Percentiles rank a stretch among this genome's conserved stretches.
These are phyloP conservation scores for Talaromyces sp. DNA, from an alignment of 2,329 filamentous ascomycete species.

Conservation along the genomic window DNA sequence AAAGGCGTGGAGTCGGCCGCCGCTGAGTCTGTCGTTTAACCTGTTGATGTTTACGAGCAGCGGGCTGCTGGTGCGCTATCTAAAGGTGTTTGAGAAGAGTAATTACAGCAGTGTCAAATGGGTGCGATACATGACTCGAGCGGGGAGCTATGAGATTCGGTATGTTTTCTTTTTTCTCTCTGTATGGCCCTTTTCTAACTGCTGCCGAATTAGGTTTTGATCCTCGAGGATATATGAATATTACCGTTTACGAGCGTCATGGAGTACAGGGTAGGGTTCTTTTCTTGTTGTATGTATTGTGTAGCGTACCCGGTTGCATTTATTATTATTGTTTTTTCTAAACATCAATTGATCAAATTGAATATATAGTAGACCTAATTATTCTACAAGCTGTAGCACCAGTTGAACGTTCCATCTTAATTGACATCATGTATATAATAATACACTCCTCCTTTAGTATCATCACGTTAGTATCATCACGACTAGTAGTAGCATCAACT, in stretches of 20 bases:
- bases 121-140: constrained; percentile 98
- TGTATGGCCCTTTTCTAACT: neutral
- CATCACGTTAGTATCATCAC: too few relatives aligned
- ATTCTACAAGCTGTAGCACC: too few relatives aligned
- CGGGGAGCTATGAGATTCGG: constrained; percentile 96
- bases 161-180: constrained; percentile 31
- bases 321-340: neutral
- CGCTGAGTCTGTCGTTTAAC: constrained; percentile 85
- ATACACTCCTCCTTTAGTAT: neutral
- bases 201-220: constrained; percentile 1
- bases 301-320: neutral
- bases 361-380: too few relatives aligned
- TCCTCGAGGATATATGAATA: constrained; percentile 1
- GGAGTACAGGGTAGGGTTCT: constrained; percentile 4
- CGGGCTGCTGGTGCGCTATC: constrained; percentile 82
- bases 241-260: constrained; percentile 18
- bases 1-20: constrained; percentile 92
- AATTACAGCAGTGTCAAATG: constrained; percentile 99
- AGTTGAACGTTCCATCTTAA: too few relatives aligned
- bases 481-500: neutral
- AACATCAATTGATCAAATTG: too few relatives aligned
- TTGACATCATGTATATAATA: too few relatives aligned
- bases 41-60: constrained; percentile 98
- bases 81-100: constrained; percentile 99
- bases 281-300: constrained; percentile 1